Base-by-base conservation (phyloP, 2,329 filamentous ascomycete species). In the Alternaria arborescens region DNA sequence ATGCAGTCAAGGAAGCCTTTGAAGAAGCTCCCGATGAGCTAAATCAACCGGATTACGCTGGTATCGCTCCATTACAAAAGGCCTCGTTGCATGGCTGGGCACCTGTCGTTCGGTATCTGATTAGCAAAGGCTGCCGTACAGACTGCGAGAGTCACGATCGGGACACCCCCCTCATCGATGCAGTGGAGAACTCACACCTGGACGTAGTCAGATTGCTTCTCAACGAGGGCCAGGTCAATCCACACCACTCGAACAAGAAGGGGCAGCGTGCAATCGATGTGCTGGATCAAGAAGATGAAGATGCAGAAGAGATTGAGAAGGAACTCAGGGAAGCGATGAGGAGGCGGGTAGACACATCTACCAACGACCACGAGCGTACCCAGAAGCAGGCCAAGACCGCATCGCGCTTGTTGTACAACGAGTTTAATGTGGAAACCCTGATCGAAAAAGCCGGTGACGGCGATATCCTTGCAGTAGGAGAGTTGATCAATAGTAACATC, bases 21-120 rank as follows among this genome's bases (percentile, higher is more conserved):
- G 83, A 86, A 8, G 92, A 96, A 74, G 87, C 93, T 20, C 93
- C 93, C 0, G 92, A 96, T 64, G 93, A 98, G 77, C 79, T 98
- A 55, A 92, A 99, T 69, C 87, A 94, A 59, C 88, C 92, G 24
- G 95, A 99, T 74, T 96, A 97, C 75, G 95, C 95, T 14, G 92
- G 93, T n/a, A 98, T 98, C 72, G 96, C 94, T 1, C 95, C 95
- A 24, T 83, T 99, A 34, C 95, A 99, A 78, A 95, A 97, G 67
- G 94, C 95, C 34, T 89, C 94, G 32, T 85, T 99, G 59, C 91
- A 95, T 73, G 95, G 95, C 7, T 91, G 90, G 76, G 89, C 89
- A 32, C 88, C 95, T 55, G 94, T 98, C 58, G 95, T 98, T 40
- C 89, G 91, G 75, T 90, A 97, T 54, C 82, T 99, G 40, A 88